These are phyloP conservation scores for Hypholoma sublateritium DNA, from an alignment of 768 basidiomycete species.

Conservation along the genomic window DNA sequence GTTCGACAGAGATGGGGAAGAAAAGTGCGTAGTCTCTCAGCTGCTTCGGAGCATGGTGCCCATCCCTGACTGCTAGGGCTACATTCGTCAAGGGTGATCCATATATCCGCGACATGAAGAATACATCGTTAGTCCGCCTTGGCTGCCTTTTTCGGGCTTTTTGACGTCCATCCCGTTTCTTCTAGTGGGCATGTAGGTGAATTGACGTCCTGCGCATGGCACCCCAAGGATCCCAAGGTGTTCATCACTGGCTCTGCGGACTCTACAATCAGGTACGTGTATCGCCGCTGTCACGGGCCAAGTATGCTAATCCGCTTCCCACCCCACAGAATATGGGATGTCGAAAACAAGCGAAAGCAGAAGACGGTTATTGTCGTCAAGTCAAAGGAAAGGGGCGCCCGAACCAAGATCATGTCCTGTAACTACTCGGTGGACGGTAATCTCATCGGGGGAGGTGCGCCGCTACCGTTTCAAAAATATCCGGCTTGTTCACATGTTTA, in stretches of 20 bases:
- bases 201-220: slow-evolving; percentile 87
- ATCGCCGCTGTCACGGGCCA: slow-evolving; percentile 4
- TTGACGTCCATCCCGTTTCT: slow-evolving; percentile 7
- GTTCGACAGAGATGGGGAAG: slow-evolving; percentile 91
- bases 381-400: slow-evolving; percentile 90
- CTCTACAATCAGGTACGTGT: slow-evolving; percentile 81
- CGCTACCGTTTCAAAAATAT: slow-evolving; percentile 10
- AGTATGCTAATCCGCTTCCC: neutral
- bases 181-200: slow-evolving; percentile 92
- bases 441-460: slow-evolving; percentile 81
- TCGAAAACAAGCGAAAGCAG: slow-evolving; percentile 89
- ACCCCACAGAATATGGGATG: slow-evolving; percentile 83
- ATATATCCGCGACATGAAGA: slow-evolving; percentile 98
- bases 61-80: slow-evolving; percentile 60
- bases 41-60: slow-evolving; percentile 31
- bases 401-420: slow-evolving; percentile 88
- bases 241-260: slow-evolving; percentile 97
- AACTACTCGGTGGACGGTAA: slow-evolving; percentile 89
- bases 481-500: slow-evolving; percentile 16
- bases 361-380: slow-evolving; percentile 96
- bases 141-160: neutral
- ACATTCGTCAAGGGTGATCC: slow-evolving; percentile 93
- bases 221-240: slow-evolving; percentile 78
- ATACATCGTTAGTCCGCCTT: slow-evolving; percentile 76
- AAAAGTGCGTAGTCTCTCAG: slow-evolving; percentile 61